Evolutionary conservation across 176 grass and related monocot genomes (phyloP).

Genomic region (Tuctoria greenei): DNA sequence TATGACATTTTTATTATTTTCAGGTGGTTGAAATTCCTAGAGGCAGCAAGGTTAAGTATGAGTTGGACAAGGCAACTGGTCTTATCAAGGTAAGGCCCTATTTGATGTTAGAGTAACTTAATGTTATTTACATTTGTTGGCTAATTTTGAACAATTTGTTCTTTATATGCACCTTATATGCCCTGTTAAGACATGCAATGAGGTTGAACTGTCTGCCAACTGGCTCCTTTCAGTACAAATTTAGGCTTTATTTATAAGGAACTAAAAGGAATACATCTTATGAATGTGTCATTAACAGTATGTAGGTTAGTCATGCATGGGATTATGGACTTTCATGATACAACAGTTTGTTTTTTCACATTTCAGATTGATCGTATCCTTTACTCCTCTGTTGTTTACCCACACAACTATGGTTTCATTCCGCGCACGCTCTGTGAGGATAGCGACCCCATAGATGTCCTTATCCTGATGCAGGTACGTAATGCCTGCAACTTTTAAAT

Average conservation of each 20-base stretch:
- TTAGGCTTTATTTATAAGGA: neutral
- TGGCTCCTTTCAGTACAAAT: slow-evolving; percentile 6
- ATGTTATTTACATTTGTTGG: neutral
- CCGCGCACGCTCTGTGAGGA: slow-evolving; percentile 93
- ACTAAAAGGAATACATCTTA: slow-evolving; percentile 1
- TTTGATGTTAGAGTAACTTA: slow-evolving; percentile 1
- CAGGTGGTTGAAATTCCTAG: slow-evolving; percentile 96
- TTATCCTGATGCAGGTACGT: slow-evolving; percentile 89
- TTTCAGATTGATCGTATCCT: slow-evolving; percentile 96
- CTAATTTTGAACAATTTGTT: slow-evolving; percentile 7
- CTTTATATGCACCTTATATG: neutral
- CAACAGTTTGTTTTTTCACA: neutral
- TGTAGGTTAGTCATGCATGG: neutral
- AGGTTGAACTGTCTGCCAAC: neutral
- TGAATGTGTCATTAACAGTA: neutral
- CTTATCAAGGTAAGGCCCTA: slow-evolving; percentile 76
- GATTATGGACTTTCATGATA: slow-evolving; percentile 7
- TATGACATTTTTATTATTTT: slow-evolving; percentile 22
- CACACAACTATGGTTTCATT: slow-evolving; percentile 98
- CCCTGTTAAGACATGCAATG: neutral
- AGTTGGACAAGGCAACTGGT: slow-evolving; percentile 78
- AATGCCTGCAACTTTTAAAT: slow-evolving; percentile 10
- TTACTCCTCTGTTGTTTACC: slow-evolving; percentile 97
- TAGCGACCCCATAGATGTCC: slow-evolving; percentile 88
- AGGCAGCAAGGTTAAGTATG: slow-evolving; percentile 96